Base-by-base conservation (phyloP, 306 rosid species). In the Canavalia gladiata region DNA sequence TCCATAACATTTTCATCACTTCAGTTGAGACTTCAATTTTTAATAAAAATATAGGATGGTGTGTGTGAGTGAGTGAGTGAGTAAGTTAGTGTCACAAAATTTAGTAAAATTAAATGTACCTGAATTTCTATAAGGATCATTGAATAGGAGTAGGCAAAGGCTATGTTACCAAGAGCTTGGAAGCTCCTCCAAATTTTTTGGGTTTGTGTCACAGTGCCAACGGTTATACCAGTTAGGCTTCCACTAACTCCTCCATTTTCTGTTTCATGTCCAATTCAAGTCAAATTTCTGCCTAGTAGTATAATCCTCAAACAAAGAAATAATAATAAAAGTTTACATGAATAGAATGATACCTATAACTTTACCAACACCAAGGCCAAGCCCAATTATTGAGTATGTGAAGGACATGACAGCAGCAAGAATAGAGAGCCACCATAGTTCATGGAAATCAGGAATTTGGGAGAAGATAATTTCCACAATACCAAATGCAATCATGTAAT, bases 101-200 rank as follows among this genome's bases (percentile, higher is more conserved):
- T 43, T 35, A 3, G 33, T 4, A 28, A 54, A 46, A 75, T 69
- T 30, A 57, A 33, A 9, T 63, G 12, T 77, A 87, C 90, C 90
- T 84, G 86, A 75, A 87, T 84, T 79, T 87, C 90, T 31, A 84
- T 75, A 10, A 87, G 90, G 78, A 87, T 84, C 83, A 82, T 69
- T 41, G 90, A 81, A 45, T 78, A 87, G n/a, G 90, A 87, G 78
- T 84, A 87, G 25, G 90, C 83, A 82, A 87, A 87, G 12, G 90
- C 88, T 47, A 87, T 87, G 75, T 84, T 75, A 4, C 90, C 88
- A 41, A 87, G 86, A 63, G 90, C 86, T 87, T 81, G 88, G 34
- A 87, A 87, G 31, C 74, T 78, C 41, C 70, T 84, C 88, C 88
- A 87, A 56, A 84, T 1, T 65, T 87, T 87, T 65, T 84, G 80